These are phyloP conservation scores for Ceratocystis lukuohia DNA, from an alignment of 2,329 filamentous ascomycete genomes.

Conservation along the genomic window DNA sequence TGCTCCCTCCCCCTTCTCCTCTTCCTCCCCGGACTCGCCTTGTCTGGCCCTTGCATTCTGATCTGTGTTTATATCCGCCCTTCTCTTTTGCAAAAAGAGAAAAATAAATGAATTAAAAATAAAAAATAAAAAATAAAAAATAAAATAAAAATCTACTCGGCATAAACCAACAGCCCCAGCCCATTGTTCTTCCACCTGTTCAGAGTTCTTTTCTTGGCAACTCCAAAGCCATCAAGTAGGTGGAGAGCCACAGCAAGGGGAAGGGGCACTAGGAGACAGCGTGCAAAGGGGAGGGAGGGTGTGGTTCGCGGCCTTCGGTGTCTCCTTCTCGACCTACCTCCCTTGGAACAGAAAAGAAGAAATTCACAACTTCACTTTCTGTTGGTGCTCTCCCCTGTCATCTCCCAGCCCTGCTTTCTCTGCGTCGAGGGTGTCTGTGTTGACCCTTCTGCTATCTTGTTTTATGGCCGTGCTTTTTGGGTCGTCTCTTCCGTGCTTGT, in stretches of 20 bases:
- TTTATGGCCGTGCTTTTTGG: not conserved
- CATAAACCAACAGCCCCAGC: not conserved
- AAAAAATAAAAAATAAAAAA: no score
- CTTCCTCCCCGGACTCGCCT: not conserved
- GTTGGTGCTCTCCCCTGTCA: slow-evolving; percentile 8
- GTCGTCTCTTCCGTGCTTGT: not conserved
- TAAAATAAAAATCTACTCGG: not conserved
- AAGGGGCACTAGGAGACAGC: not conserved
- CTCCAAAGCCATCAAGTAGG: not conserved
- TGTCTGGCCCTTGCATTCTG: slow-evolving; percentile 4
- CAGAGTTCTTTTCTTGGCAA: not conserved
- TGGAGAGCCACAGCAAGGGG: not conserved
- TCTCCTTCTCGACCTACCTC: not conserved
- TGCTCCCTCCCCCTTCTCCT: not conserved
- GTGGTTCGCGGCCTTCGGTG: not conserved
- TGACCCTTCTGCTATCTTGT: not conserved
- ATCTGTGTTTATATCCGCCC: slow-evolving; percentile 2
- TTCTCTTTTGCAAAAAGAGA: not conserved
- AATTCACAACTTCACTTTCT: not conserved
- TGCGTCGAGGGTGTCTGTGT: not conserved
- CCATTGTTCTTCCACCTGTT: not conserved
- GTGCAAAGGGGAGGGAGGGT: not conserved
- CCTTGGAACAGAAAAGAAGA: not conserved
- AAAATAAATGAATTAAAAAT: no score
- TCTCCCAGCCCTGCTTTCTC: slow-evolving; percentile 1